Evolutionary conservation across 768 basidiomycete species (phyloP).

Genomic region (Amanita exitialis): DNA sequence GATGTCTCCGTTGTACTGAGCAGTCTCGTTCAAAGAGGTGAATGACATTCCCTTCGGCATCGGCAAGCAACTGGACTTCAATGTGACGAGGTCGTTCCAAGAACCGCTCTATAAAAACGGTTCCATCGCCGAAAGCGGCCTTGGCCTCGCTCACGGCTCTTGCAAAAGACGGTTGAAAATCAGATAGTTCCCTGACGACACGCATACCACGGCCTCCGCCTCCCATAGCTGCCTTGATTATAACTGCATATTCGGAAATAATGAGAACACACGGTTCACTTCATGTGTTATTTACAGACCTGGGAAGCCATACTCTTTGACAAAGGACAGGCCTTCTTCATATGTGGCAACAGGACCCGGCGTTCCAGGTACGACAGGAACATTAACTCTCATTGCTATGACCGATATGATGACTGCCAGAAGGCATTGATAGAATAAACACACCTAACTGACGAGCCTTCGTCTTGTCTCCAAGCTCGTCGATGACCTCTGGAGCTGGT

Average conservation of each 20-base stretch:
- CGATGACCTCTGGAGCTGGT: conserved; percentile 92
- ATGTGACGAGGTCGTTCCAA: conserved; percentile 96
- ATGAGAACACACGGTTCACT: not conserved
- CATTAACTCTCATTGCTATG: conserved; percentile 78
- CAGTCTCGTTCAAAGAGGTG: conserved; percentile 99
- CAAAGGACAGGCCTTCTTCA: conserved; percentile 76
- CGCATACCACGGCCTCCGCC: conserved; percentile 99
- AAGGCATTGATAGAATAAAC: conserved; percentile 9
- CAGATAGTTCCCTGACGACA: conserved; percentile 88
- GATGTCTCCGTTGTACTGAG: conserved; percentile 95
- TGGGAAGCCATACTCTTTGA: conserved; percentile 94
- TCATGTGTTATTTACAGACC: conserved; percentile 27
- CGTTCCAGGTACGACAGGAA: conserved; percentile 96
- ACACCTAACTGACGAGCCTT: conserved; percentile 86
- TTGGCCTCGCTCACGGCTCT: conserved; percentile 94
- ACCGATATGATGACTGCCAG: conserved; percentile 6
- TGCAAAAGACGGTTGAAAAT: conserved; percentile 83
- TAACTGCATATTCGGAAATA: conserved; percentile 41
- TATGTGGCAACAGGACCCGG: conserved; percentile 85
- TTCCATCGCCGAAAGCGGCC: conserved; percentile 95
- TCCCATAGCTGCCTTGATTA: conserved; percentile 99
- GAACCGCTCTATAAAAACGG: conserved; percentile 98
- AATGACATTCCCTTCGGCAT: conserved; percentile 86
- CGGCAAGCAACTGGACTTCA: conserved; percentile 93
- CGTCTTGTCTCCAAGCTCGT: conserved; percentile 97